phyloP scores from a whole-genome alignment of 306 rosid species.

The cucumber (Cucumis sativus) region DNA sequence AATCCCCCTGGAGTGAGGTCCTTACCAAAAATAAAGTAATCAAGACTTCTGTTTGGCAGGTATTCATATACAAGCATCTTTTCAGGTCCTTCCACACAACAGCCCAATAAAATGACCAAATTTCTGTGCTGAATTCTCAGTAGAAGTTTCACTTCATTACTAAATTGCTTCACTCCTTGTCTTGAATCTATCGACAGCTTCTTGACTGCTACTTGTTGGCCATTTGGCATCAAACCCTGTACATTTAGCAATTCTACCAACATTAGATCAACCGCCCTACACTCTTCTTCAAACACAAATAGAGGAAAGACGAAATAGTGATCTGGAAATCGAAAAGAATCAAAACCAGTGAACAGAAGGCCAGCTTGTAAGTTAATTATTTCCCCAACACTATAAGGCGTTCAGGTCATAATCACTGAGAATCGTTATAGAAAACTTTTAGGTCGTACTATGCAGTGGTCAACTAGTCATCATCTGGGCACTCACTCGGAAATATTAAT shows the following conservation, averaged over 20 bases:
- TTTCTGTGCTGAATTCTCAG: constrained; percentile 74
- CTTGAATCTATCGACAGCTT: constrained; percentile 64
- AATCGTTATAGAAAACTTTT: background rate
- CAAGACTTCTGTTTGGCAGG: constrained; percentile 80
- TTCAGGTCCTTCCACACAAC: constrained; percentile 86
- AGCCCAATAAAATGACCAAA: constrained; percentile 60
- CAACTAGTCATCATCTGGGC: background rate
- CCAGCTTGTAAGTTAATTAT: background rate
- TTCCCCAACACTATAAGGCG: background rate
- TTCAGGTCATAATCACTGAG: background rate
- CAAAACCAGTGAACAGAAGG: background rate
- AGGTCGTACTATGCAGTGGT: background rate
- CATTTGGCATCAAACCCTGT: constrained; percentile 86
- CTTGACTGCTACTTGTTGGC: constrained; percentile 83
- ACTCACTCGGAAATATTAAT: background rate
- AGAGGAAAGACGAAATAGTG: background rate
- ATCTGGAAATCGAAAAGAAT: background rate
- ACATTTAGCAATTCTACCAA: background rate
- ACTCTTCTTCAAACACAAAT: background rate
- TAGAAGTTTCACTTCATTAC: constrained; percentile 67
- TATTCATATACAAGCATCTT: constrained; percentile 93
- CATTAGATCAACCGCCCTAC: background rate
- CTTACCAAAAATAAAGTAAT: constrained; percentile 63
- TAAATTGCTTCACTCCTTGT: constrained; percentile 73
- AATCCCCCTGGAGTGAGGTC: background rate